These are phyloP conservation scores for Colletotrichum spinosum DNA, from an alignment of 2,329 filamentous ascomycete species.

Conservation along the genomic window DNA sequence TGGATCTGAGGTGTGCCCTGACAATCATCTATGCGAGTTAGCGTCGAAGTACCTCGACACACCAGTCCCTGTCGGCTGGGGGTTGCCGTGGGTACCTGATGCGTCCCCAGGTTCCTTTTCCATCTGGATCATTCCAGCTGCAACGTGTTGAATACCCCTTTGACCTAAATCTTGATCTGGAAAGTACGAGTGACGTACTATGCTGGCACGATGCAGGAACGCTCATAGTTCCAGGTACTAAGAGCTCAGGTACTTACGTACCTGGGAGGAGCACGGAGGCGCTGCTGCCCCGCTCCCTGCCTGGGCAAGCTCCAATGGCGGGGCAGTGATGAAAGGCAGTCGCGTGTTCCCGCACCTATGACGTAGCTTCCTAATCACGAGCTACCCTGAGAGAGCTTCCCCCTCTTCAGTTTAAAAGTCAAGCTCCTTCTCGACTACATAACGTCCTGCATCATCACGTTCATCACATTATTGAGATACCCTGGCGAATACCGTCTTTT, in stretches of 20 bases:
- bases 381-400: constrained; percentile 34
- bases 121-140: constrained; percentile 34
- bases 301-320: constrained; percentile 36
- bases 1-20: too few relatives aligned
- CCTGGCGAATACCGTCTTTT: constrained; percentile 14
- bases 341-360: constrained; percentile 38
- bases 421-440: background rate
- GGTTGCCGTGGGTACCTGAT: background rate
- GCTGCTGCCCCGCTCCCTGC: constrained; percentile 31
- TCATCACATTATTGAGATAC: constrained; percentile 25
- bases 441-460: constrained; percentile 15
- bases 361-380: constrained; percentile 38
- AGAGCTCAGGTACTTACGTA: constrained; percentile 20
- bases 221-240: constrained; percentile 33
- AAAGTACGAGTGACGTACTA: constrained; percentile 35
- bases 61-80: background rate
- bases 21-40: too few relatives aligned
- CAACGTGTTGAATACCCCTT: constrained; percentile 31
- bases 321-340: constrained; percentile 37
- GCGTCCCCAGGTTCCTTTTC: constrained; percentile 16
- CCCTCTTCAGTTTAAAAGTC: constrained; percentile 27
- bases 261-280: constrained; percentile 29
- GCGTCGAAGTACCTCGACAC: constrained; percentile 12
- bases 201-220: constrained; percentile 34
- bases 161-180: constrained; percentile 31